Conservation (phyloP, 2,329 filamentous ascomycete genomes). For the Penicillium fuscoglaucum region DNA sequence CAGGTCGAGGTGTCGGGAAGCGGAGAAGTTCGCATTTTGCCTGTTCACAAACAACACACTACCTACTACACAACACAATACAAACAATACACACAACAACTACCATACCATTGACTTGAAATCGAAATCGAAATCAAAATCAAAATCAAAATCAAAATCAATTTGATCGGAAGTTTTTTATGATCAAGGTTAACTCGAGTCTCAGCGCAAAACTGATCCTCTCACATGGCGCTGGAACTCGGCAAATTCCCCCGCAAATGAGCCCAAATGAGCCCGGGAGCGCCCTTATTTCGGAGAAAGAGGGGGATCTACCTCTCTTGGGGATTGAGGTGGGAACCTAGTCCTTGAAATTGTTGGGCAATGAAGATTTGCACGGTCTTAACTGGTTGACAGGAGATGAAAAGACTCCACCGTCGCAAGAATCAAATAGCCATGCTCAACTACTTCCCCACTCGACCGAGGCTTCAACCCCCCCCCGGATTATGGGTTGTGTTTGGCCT, state of each 20-base stretch:
- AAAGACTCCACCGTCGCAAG: not conserved
- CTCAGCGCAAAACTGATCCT: not conserved
- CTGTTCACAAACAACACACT: not conserved
- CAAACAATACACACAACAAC: too few species aligned
- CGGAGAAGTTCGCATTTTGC: not conserved
- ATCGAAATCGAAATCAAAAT: too few species aligned
- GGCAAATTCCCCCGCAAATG: conserved; percentile 8
- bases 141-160: too few species aligned
- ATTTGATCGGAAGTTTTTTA: not conserved
- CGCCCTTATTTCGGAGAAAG: conserved; percentile 3
- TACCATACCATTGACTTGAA: too few species aligned
- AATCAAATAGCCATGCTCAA: not conserved
- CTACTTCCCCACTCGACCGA: conserved; percentile 2
- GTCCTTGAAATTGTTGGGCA: not conserved
- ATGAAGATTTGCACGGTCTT: not conserved
- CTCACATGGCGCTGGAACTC: conserved; percentile 24
- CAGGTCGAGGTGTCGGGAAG: not conserved
- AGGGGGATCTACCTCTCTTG: not conserved
- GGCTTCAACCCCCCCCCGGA: not conserved
- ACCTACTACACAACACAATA: too few species aligned
- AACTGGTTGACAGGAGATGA: not conserved
- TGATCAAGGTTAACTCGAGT: not conserved
- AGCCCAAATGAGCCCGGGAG: not conserved
- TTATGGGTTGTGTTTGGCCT: not conserved
- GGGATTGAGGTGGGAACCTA: not conserved